Evolutionary conservation across 768 basidiomycete genomes (phyloP).

Genomic region (Cubamyces sp.): DNA sequence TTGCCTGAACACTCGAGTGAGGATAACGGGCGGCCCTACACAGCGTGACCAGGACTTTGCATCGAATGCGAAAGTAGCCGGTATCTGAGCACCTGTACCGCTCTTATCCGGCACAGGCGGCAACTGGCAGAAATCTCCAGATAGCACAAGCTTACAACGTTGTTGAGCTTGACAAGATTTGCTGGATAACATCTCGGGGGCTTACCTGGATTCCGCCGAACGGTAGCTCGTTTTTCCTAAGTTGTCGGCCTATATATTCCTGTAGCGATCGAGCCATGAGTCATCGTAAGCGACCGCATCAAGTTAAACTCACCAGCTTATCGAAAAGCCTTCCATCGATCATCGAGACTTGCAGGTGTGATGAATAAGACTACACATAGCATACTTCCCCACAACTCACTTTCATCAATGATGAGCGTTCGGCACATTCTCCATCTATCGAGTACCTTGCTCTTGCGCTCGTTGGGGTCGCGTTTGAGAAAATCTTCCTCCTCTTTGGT

Average conservation of each 20-base stretch:
- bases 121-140: constrained; percentile 91
- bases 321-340: constrained; percentile 81
- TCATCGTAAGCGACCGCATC: neutral
- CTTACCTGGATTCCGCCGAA: constrained; percentile 88
- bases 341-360: constrained; percentile 73
- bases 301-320: constrained; percentile 58
- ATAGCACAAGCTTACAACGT: constrained; percentile 67
- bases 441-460: constrained; percentile 37
- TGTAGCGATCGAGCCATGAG: constrained; percentile 28
- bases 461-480: neutral
- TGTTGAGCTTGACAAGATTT: neutral
- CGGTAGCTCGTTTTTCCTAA: constrained; percentile 57
- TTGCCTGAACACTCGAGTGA: constrained; percentile 86
- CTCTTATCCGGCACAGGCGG: constrained; percentile 72
- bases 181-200: neutral
- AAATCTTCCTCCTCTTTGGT: constrained; percentile 3
- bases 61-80: constrained; percentile 79
- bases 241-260: constrained; percentile 63
- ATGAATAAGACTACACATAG: neutral
- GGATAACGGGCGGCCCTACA: constrained; percentile 54
- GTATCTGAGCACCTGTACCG: constrained; percentile 45
- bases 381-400: constrained; percentile 40
- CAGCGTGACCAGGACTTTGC: constrained; percentile 72
- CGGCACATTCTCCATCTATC: constrained; percentile 64
- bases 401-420: constrained; percentile 85